A percentile compares a stretch with the other conserved stretches of the same genome.
These are phyloP conservation scores for Fusarium zealandicum DNA, from an alignment of 2,329 filamentous ascomycete species.

Conservation along the genomic window DNA sequence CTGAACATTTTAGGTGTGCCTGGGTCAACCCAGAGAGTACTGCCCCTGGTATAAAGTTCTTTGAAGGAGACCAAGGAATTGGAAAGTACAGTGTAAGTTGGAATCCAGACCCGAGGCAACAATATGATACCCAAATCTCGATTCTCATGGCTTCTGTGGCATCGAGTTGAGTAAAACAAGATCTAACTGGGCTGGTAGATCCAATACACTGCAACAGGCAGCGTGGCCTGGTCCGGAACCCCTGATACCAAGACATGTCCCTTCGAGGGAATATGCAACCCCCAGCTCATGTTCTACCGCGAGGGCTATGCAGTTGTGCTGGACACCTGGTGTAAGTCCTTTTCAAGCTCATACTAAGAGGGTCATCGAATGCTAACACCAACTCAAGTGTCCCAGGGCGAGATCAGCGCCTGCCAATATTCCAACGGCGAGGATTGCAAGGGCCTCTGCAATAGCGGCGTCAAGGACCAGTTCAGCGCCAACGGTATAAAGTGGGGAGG, in stretches of 20 bases:
- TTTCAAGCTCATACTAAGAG: too few species aligned
- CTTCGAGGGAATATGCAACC: not conserved
- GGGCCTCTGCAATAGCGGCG: not conserved
- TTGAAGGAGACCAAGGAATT: not conserved
- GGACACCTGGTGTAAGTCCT: not conserved
- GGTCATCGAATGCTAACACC: not conserved
- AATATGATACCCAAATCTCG: not conserved
- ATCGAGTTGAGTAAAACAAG: too few species aligned
- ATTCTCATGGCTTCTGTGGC: too few species aligned
- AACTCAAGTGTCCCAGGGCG: not conserved
- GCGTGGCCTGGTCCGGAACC: not conserved
- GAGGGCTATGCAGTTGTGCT: not conserved
- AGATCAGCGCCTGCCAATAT: not conserved
- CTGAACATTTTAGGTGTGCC: not conserved
- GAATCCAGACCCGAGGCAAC: not conserved
- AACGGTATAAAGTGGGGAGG: not conserved
- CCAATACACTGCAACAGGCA: not conserved
- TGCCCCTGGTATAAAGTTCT: not conserved
- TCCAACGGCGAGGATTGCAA: not conserved
- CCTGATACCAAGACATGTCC: not conserved
- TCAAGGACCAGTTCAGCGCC: not conserved
- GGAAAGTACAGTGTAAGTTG: not conserved
- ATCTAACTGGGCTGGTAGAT: not conserved
- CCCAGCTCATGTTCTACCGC: not conserved
- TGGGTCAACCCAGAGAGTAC: not conserved